These are phyloP conservation scores for Tricholomella constricta DNA, from an alignment of 768 basidiomycete species.

Conservation along the genomic window DNA sequence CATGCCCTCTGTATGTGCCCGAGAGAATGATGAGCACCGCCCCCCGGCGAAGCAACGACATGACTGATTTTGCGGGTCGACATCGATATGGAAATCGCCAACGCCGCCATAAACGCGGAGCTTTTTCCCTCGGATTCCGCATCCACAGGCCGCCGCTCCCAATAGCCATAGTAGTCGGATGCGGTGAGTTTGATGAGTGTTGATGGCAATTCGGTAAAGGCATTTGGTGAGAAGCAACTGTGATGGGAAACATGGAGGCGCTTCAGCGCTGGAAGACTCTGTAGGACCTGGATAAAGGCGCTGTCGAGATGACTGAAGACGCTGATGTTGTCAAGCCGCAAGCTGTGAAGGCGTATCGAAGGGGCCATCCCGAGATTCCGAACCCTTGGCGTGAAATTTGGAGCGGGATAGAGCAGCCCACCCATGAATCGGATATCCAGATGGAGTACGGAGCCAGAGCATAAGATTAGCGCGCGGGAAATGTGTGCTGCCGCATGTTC, in stretches of 20 bases:
- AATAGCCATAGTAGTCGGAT: constrained; percentile 25
- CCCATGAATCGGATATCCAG: constrained; percentile 32
- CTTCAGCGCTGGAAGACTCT: constrained; percentile 22
- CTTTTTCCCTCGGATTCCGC: not conserved
- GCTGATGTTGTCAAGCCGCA: constrained; percentile 31
- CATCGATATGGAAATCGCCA: not conserved
- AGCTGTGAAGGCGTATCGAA: constrained; percentile 18
- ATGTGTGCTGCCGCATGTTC: constrained; percentile 26
- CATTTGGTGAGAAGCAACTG: constrained; percentile 20
- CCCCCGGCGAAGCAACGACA: constrained; percentile 8
- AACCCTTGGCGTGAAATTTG: constrained; percentile 17
- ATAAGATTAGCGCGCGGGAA: constrained; percentile 22
- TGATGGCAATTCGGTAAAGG: constrained; percentile 26
- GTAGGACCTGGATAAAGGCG: constrained; percentile 24
- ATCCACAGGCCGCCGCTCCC: constrained; percentile 7
- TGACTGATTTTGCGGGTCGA: constrained; percentile 3
- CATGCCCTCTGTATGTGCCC: constrained; percentile 6
- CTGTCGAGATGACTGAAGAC: constrained; percentile 25
- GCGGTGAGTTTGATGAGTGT: constrained; percentile 17
- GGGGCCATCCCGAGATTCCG: not conserved
- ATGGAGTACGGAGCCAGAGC: constrained; percentile 20
- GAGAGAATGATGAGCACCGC: not conserved
- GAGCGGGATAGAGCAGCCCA: constrained; percentile 26
- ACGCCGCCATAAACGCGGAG: constrained; percentile 6
- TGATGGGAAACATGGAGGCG: constrained; percentile 30